Evolutionary conservation across 2,329 filamentous ascomycete genomes (phyloP).

Genomic region (Stagonosporopsis cucurbitacearum): DNA sequence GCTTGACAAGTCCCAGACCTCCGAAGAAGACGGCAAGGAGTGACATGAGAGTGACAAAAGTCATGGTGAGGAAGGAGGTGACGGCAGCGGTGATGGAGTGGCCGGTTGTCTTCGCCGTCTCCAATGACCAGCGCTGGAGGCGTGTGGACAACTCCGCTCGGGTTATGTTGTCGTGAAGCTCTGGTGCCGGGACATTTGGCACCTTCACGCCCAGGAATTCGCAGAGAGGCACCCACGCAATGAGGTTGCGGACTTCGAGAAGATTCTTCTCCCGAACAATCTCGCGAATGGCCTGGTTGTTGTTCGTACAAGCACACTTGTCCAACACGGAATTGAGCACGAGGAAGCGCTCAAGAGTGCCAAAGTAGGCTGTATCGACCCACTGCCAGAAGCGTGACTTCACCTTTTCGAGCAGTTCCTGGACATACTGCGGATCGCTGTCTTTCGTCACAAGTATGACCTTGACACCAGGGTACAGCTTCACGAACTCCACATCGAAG

Average conservation of each 20-base stretch:
- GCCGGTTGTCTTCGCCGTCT: not conserved
- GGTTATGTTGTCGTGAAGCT: conserved; percentile 12
- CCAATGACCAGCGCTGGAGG: not conserved
- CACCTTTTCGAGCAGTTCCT: not conserved
- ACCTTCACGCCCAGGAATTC: conserved; percentile 33
- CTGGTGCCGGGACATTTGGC: conserved; percentile 32
- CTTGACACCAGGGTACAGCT: conserved; percentile 27
- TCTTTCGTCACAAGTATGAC: conserved; percentile 24
- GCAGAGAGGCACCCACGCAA: conserved; percentile 42
- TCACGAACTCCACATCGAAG: conserved; percentile 27
- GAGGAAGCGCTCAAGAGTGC: conserved; percentile 1
- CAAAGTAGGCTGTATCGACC: conserved; percentile 6
- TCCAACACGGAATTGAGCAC: not conserved
- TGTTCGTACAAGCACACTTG: not conserved
- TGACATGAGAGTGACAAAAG: not conserved
- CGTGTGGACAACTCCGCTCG: not conserved
- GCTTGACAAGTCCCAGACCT: not conserved
- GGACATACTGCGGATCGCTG: not conserved
- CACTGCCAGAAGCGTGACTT: conserved; percentile 1
- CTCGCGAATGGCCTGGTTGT: conserved; percentile 23
- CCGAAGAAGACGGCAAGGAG: conserved; percentile 1
- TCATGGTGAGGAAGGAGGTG: not conserved
- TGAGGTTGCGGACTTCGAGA: conserved; percentile 32
- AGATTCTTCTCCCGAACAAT: conserved; percentile 31
- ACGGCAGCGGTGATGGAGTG: not conserved